These are phyloP conservation scores for Pistacia atlantica DNA, from an alignment of 345 rosid species.

Conservation along the genomic window DNA sequence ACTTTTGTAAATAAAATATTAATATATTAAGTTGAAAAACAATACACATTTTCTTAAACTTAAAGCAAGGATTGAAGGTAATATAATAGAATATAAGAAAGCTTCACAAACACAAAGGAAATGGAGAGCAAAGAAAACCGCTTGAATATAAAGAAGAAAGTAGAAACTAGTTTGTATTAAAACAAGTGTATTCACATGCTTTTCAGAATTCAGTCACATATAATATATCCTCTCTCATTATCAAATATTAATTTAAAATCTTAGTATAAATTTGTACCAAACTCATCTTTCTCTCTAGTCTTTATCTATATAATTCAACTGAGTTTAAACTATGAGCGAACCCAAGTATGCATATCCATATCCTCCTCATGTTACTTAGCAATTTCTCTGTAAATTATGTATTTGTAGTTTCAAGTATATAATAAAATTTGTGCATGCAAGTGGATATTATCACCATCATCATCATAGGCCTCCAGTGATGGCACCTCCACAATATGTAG, in stretches of 20 bases:
- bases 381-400: neutral
- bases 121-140: neutral
- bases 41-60: no score
- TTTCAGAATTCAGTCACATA: neutral
- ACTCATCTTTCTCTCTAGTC: no score
- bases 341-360: slow-evolving; percentile 2
- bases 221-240: neutral
- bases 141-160: neutral
- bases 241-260: no score
- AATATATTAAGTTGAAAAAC: no score
- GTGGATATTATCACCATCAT: no score
- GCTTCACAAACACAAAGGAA: neutral
- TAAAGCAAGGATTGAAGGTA: no score
- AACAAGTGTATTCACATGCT: neutral
- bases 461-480: neutral
- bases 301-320: no score
- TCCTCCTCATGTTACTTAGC: neutral
- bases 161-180: neutral
- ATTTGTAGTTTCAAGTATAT: neutral
- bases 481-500: neutral
- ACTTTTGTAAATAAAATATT: no score
- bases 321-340: neutral
- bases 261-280: no score
- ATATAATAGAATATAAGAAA: no score
- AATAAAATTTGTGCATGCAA: neutral